Evolutionary conservation across 192 early-diverging fungal species (phyloP), one percentile per base, ranked within the genome.

Genomic region (Pilaira anomala): DNA sequence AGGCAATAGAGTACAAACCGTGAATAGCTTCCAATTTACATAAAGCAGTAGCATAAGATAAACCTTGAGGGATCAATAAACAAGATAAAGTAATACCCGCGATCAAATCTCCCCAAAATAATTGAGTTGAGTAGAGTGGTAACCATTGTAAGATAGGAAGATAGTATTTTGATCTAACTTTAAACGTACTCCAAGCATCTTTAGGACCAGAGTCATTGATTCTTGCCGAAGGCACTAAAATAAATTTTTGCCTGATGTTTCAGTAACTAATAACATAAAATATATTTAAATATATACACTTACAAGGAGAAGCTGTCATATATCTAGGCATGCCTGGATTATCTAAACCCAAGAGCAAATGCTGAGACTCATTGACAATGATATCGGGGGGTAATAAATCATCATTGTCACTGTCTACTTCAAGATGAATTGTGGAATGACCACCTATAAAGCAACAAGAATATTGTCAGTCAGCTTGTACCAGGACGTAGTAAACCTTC

Each of bases 101-200:
- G 26, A 93, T 80, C 22, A 93, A 65, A 67, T 98, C 95, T 6
- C 71, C 68, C 19, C 77, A 79, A 48, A 98, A 81, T 9, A 85
- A 77, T 16, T 72, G 48, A 16, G 82, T 40, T 19, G 78, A 68
- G 76, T 97, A 97, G 14, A 74, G 72, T 3, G 95, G 93, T n/a
- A 97, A 71, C 97, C 97, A 98, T 11, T 90, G 86, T 26, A 93
- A 76, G 14, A 96, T 87, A 6, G 97, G 97, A 46, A 98, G 89
- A 72, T 97, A 98, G 80, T 97, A 96, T 30, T 88, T 87, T 45
- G 90, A 59, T 28, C 94, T 84, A 2, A 83, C 84, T 64, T 71
- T 78, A 63, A 87, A 85, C 0, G 59, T 67, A 16, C 33, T 53
- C 73, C 67, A 75, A 5, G 26, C 59, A 48, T 69, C 67, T 59